phyloP scores from a whole-genome alignment of 192 early-diverging fungal species.

The Phlyctochytrium arcticum region DNA sequence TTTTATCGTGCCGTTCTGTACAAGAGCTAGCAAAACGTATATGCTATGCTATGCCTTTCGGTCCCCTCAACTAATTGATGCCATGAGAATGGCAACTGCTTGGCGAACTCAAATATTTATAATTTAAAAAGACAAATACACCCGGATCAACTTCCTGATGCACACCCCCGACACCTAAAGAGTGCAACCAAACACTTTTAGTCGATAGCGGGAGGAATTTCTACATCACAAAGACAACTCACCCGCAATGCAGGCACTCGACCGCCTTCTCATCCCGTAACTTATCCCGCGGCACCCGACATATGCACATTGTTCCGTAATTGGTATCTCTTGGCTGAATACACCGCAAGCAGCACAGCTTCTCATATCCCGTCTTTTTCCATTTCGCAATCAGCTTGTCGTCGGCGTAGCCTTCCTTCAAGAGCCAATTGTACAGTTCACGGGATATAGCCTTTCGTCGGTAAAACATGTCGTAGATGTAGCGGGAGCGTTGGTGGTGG shows the following conservation, averaged over 20 bases:
- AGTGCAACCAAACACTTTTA: slow-evolving; percentile 3
- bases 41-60: no score
- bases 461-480: slow-evolving; percentile 95
- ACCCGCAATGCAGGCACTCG: slow-evolving; percentile 95
- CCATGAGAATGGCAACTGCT: no score
- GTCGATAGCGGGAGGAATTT: no score
- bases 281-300: slow-evolving; percentile 89
- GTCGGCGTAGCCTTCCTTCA: slow-evolving; percentile 91
- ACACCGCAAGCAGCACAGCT: slow-evolving; percentile 94
- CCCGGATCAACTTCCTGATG: slow-evolving; percentile 34
- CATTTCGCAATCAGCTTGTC: slow-evolving; percentile 95
- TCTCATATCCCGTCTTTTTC: slow-evolving; percentile 95
- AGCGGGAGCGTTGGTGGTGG: slow-evolving; percentile 96
- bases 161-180: slow-evolving; percentile 44
- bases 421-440: slow-evolving; percentile 88
- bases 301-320: slow-evolving; percentile 95
- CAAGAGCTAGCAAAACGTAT: no score
- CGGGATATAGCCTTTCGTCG: slow-evolving; percentile 91
- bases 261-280: slow-evolving; percentile 86
- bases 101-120: no score
- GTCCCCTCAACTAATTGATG: no score
- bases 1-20: no score
- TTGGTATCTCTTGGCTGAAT: slow-evolving; percentile 97
- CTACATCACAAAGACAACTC: slow-evolving; percentile 28
- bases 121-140: no score